Percentiles rank a stretch among this genome's conserved stretches.
These are phyloP conservation scores for Eucalyptus tenuipes DNA, from an alignment of 345 rosid species.

Conservation along the genomic window DNA sequence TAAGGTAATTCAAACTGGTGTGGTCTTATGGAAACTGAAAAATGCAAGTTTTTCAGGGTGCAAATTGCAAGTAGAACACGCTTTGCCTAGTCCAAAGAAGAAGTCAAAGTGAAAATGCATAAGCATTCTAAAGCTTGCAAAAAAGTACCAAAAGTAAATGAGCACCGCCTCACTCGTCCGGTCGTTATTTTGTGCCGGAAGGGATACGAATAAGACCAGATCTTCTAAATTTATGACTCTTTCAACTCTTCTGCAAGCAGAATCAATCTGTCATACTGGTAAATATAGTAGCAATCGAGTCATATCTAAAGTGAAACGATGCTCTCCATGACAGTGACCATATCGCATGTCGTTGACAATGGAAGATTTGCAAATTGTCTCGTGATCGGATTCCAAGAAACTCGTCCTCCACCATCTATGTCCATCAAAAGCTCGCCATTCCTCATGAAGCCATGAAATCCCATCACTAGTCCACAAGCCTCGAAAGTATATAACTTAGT, in stretches of 20 bases:
- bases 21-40: no score
- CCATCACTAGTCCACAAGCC: neutral
- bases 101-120: neutral
- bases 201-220: no score
- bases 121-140: neutral
- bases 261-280: neutral
- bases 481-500: neutral
- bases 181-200: no score
- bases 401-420: neutral
- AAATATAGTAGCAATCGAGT: no score
- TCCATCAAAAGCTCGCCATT: neutral
- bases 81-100: neutral
- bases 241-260: neutral
- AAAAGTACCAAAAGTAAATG: neutral
- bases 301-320: neutral
- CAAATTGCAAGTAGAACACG: neutral
- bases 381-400: neutral
- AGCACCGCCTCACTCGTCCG: neutral
- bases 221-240: neutral
- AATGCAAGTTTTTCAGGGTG: no score
- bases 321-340: neutral
- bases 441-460: neutral
- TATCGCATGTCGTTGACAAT: neutral
- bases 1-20: no score
- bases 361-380: neutral